phyloP scores from a whole-genome alignment of 2,329 filamentous ascomycete genomes.

The Cladosporium sp. region DNA sequence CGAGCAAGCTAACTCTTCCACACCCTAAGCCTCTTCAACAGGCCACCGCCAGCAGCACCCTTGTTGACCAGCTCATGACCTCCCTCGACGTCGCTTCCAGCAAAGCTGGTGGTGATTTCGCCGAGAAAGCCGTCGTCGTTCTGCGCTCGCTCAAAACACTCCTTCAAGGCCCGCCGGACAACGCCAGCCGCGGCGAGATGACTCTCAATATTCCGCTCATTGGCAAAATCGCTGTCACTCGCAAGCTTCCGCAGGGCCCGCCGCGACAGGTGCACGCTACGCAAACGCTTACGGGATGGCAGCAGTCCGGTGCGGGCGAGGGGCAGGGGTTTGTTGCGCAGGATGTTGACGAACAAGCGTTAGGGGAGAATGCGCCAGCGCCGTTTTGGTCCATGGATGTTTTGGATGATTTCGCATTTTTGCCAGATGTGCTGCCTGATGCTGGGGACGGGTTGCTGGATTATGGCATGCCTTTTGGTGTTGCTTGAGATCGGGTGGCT shows the following conservation, averaged over 20 bases:
- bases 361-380: not conserved
- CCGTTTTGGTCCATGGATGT: constrained; percentile 9
- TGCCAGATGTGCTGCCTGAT: not conserved
- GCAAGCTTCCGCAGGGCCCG: not conserved
- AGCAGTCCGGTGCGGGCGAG: not conserved
- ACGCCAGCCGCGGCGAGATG: not conserved
- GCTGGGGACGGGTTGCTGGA: not conserved
- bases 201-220: constrained; percentile 1
- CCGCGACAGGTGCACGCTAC: not conserved
- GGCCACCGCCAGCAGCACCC: not conserved
- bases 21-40: not conserved
- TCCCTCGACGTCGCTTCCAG: constrained; percentile 17
- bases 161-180: constrained; percentile 6
- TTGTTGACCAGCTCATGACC: constrained; percentile 16
- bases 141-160: constrained; percentile 17
- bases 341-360: no score
- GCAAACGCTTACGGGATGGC: constrained; percentile 1
- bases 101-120: constrained; percentile 17
- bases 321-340: no score
- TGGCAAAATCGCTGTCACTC: constrained; percentile 3
- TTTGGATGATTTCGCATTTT: constrained; percentile 5
- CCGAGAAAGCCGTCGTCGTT: constrained; percentile 17
- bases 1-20: not conserved
- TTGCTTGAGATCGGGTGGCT: not conserved
- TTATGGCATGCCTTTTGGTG: not conserved